Evolutionary conservation across 2,329 filamentous ascomycete genomes (phyloP).

Genomic region (Arthrobotrys pseudoclavata): DNA sequence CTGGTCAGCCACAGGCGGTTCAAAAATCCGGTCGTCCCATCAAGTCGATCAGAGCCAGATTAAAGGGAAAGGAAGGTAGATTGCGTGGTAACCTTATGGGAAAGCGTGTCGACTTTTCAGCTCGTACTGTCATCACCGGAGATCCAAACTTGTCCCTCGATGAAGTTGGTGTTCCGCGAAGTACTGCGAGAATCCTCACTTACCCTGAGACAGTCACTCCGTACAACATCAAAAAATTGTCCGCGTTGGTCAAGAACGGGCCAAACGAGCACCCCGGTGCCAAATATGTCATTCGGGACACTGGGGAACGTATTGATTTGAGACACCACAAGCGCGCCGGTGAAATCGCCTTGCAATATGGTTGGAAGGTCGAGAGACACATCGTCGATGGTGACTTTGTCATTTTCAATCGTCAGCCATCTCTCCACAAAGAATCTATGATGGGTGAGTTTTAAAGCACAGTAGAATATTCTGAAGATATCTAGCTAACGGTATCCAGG

Average conservation of each 20-base stretch:
- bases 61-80: slow-evolving; percentile 99
- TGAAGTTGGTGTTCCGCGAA: slow-evolving; percentile 95
- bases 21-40: slow-evolving; percentile 97
- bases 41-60: slow-evolving; percentile 93
- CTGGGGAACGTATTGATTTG: slow-evolving; percentile 93
- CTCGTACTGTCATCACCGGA: slow-evolving; percentile 99
- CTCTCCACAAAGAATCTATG: slow-evolving; percentile 99
- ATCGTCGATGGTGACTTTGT: slow-evolving; percentile 96
- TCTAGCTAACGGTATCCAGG: slow-evolving; percentile 28
- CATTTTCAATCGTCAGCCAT: slow-evolving; percentile 99
- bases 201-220: slow-evolving; percentile 98
- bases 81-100: slow-evolving; percentile 99
- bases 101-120: slow-evolving; percentile 99
- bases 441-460: slow-evolving; percentile 74
- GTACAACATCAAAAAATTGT: slow-evolving; percentile 95
- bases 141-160: slow-evolving; percentile 96
- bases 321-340: slow-evolving; percentile 90
- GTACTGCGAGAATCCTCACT: slow-evolving; percentile 90
- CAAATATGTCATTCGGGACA: slow-evolving; percentile 93
- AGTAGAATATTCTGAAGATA: background rate
- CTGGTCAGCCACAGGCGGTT: slow-evolving; percentile 90
- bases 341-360: slow-evolving; percentile 89
- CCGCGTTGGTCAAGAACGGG: slow-evolving; percentile 89
- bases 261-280: slow-evolving; percentile 96
- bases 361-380: slow-evolving; percentile 98